A percentile compares a stretch with the other conserved stretches of the same genome.
These are phyloP conservation scores for Pisolithus marmoratus DNA, from an alignment of 768 basidiomycete genomes.

Conservation along the genomic window DNA sequence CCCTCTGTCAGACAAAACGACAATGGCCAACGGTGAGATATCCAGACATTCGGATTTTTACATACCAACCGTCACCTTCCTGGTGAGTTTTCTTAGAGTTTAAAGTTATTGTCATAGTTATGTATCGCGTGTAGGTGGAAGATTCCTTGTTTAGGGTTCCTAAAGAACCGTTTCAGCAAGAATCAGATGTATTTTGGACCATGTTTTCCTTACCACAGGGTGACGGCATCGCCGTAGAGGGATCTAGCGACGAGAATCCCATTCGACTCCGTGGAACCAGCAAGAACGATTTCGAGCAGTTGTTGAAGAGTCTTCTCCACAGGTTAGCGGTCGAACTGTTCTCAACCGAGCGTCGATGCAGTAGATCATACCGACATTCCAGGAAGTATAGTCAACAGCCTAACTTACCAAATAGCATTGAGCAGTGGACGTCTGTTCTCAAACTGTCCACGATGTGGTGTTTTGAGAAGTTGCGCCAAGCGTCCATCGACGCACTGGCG, in stretches of 20 bases:
- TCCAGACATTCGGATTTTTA: no score
- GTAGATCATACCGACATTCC: background rate
- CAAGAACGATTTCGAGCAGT: background rate
- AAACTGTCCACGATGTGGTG: slow-evolving; percentile 33
- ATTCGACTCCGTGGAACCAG: background rate
- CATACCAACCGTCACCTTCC: no score
- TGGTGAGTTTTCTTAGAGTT: no score
- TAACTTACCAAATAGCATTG: background rate
- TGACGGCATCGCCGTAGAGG: background rate
- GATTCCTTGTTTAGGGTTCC: background rate
- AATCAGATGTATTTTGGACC: background rate
- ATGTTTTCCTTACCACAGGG: background rate
- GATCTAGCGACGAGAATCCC: background rate
- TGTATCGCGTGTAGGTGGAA: background rate
- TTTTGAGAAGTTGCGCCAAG: slow-evolving; percentile 24
- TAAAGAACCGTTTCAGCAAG: background rate
- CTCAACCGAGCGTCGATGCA: background rate
- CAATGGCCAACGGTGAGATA: no score
- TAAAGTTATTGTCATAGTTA: no score
- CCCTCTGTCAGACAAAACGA: no score
- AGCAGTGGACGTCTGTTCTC: slow-evolving; percentile 32
- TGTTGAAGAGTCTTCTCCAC: background rate
- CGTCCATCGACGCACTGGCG: slow-evolving; percentile 22
- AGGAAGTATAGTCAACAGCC: background rate
- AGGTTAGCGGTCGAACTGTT: background rate